phyloP scores from a whole-genome alignment of 495 filamentous ascomycete genomes.

The Trichoderma reesei region DNA sequence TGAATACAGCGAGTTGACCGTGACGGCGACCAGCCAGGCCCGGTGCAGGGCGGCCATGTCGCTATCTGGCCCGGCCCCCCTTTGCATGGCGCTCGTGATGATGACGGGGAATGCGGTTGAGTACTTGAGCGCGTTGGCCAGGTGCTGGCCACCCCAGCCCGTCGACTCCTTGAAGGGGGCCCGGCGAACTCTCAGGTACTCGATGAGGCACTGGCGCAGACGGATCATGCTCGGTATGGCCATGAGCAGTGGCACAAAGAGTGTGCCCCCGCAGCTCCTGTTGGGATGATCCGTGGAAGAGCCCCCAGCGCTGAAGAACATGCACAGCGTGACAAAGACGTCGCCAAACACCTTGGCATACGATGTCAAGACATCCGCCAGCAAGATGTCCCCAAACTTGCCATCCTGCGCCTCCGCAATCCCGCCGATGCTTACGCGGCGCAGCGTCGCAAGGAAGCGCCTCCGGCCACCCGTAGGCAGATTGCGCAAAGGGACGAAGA shows the following conservation, averaged over 20 bases:
- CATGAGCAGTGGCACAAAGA: conserved; percentile 71
- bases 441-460: conserved; percentile 61
- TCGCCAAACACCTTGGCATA: conserved; percentile 89
- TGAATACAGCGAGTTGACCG: conserved; percentile 78
- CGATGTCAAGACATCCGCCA: conserved; percentile 91
- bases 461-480: conserved; percentile 63
- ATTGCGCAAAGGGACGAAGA: conserved; percentile 55
- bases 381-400: conserved; percentile 85
- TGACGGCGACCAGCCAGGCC: conserved; percentile 50
- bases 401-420: conserved; percentile 72
- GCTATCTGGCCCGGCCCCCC: conserved; percentile 50
- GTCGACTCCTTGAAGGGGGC: conserved; percentile 32
- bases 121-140: conserved; percentile 91
- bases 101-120: conserved; percentile 86
- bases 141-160: conserved; percentile 70
- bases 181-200: conserved; percentile 64
- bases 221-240: conserved; percentile 76
- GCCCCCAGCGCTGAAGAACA: conserved; percentile 61
- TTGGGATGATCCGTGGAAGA: conserved; percentile 73
- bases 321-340: conserved; percentile 78
- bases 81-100: conserved; percentile 60
- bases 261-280: conserved; percentile 64
- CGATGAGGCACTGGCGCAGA: conserved; percentile 83
- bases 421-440: conserved; percentile 65
- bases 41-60: conserved; percentile 33